Conservation (phyloP, 2,329 filamentous ascomycete genomes). For the Paecilomyces variotii region DNA sequence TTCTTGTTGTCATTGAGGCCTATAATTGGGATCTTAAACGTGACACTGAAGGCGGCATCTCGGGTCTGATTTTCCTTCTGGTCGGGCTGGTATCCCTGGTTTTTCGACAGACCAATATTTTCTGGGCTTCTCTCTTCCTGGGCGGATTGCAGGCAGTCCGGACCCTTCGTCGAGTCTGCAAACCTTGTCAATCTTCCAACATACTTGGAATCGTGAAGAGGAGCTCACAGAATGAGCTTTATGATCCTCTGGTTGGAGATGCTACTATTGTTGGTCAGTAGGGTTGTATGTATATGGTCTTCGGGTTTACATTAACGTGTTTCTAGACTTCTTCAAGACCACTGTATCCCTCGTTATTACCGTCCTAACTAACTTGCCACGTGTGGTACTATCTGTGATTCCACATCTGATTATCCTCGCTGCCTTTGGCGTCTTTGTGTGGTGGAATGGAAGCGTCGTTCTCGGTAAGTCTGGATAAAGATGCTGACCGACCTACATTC, state of each 20-base stretch:
- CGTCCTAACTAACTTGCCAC: constrained; percentile 36
- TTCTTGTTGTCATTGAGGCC: constrained; percentile 62
- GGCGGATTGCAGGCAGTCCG: constrained; percentile 37
- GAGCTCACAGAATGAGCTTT: constrained; percentile 35
- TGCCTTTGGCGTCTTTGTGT: constrained; percentile 66
- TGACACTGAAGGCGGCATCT: constrained; percentile 11
- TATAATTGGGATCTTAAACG: constrained; percentile 48
- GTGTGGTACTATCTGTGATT: constrained; percentile 31
- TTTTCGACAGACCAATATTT: constrained; percentile 93
- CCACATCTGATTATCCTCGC: constrained; percentile 56
- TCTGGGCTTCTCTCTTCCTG: constrained; percentile 64
- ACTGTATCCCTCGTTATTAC: constrained; percentile 58
- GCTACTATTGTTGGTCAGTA: constrained; percentile 43
- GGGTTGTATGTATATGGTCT: background rate
- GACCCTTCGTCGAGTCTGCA: constrained; percentile 21
- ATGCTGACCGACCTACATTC: background rate
- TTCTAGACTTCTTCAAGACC: constrained; percentile 41
- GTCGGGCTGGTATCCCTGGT: constrained; percentile 60
- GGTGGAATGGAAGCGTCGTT: constrained; percentile 86
- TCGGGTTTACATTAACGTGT: constrained; percentile 15
- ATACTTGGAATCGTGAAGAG: constrained; percentile 20
- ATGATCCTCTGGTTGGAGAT: constrained; percentile 43
- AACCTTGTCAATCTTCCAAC: constrained; percentile 18
- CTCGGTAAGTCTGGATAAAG: constrained; percentile 52
- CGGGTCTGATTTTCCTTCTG: constrained; percentile 36